Percentiles rank a stretch among this genome's conserved stretches.
Evolutionary conservation across 2,329 filamentous ascomycete species (phyloP).

Genomic region (Fusarium sp.): DNA sequence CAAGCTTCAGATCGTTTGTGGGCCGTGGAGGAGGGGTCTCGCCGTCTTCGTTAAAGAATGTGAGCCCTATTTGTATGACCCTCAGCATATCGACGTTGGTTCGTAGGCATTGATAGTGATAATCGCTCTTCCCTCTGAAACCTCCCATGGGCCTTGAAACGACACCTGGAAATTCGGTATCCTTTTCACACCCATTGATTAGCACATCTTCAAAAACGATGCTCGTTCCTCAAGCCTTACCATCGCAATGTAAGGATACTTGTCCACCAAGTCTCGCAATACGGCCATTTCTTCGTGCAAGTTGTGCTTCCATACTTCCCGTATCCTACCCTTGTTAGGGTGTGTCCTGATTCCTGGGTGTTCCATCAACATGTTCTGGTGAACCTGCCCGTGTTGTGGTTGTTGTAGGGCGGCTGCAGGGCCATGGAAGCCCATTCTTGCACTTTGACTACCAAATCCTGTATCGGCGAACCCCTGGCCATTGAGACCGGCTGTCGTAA

Average conservation of each 20-base stretch:
- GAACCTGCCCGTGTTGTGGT: slow-evolving; percentile 63
- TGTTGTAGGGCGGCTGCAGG: slow-evolving; percentile 64
- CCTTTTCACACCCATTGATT: slow-evolving; percentile 61
- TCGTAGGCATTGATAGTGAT: slow-evolving; percentile 97
- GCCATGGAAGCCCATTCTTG: slow-evolving; percentile 84
- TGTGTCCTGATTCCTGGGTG: slow-evolving; percentile 55
- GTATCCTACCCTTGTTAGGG: slow-evolving; percentile 83
- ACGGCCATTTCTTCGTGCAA: slow-evolving; percentile 89
- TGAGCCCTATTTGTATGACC: slow-evolving; percentile 96
- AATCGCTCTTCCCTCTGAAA: slow-evolving; percentile 95
- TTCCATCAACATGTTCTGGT: slow-evolving; percentile 54
- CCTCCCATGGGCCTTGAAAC: slow-evolving; percentile 94
- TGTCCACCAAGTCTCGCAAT: slow-evolving; percentile 83
- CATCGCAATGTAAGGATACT: slow-evolving; percentile 97
- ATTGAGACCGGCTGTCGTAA: slow-evolving; percentile 67
- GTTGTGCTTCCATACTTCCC: slow-evolving; percentile 96
- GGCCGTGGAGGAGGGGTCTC: slow-evolving; percentile 82
- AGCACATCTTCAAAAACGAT: slow-evolving; percentile 8
- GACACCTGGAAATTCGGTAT: slow-evolving; percentile 98
- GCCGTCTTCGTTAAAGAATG: slow-evolving; percentile 89
- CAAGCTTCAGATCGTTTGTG: slow-evolving; percentile 53
- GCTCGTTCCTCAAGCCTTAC: slow-evolving; percentile 61
- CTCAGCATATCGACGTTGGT: slow-evolving; percentile 98
- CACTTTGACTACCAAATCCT: slow-evolving; percentile 86
- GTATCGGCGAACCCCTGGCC: slow-evolving; percentile 70